A percentile compares a stretch with the other conserved stretches of the same genome.
Conservation (phyloP, 768 basidiomycete species). For the Trametopsis cervina region DNA sequence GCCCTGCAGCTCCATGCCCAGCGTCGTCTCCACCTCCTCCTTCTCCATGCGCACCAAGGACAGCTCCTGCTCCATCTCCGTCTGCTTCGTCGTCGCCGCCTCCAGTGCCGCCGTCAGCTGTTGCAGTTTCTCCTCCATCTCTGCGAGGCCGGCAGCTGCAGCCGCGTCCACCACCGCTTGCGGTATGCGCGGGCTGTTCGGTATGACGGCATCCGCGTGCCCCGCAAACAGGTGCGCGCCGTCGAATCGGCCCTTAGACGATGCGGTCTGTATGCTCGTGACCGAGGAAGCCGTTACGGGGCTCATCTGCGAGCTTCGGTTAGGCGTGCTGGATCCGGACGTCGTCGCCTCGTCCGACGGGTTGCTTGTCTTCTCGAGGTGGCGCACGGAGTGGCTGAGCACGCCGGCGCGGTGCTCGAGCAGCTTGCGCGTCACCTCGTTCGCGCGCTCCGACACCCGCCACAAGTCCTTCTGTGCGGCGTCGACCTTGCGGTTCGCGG, state of each 20-base stretch:
- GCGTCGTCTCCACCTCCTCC: constrained; percentile 56
- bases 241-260: constrained; percentile 59
- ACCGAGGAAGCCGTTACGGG: constrained; percentile 35
- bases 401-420: constrained; percentile 83
- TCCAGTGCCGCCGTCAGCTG: constrained; percentile 52
- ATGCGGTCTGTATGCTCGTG: constrained; percentile 34
- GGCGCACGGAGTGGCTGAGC: constrained; percentile 62
- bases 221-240: constrained; percentile 84
- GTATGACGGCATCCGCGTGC: constrained; percentile 61
- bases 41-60: constrained; percentile 60
- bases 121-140: constrained; percentile 60
- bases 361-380: constrained; percentile 50
- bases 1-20: constrained; percentile 58
- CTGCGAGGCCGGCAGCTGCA: constrained; percentile 37
- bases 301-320: constrained; percentile 43
- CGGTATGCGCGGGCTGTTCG: constrained; percentile 30
- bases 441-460: constrained; percentile 56
- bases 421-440: constrained; percentile 55
- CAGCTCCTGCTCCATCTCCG: constrained; percentile 54
- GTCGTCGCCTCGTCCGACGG: constrained; percentile 29
- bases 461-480: constrained; percentile 64
- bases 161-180: constrained; percentile 26
- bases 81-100: constrained; percentile 54
- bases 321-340: constrained; percentile 49
- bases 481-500: constrained; percentile 69